Conservation (phyloP, 495 filamentous ascomycete species). For the Daldinia childiae region DNA sequence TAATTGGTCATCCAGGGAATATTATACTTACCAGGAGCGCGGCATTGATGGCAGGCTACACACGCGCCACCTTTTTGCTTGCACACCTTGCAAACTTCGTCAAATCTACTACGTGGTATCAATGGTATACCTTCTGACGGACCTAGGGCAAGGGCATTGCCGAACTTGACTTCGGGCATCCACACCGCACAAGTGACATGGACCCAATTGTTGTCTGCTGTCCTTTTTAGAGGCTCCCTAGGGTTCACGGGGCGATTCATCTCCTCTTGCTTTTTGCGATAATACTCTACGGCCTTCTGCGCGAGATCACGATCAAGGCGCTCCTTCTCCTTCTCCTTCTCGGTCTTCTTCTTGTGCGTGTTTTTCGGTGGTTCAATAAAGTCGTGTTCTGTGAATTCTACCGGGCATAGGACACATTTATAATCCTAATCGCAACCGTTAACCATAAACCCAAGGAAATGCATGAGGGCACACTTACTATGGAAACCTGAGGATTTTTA, state of each 20-base stretch:
- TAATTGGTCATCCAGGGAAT: not conserved
- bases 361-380: conserved; percentile 85
- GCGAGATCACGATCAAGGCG: conserved; percentile 82
- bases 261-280: conserved; percentile 82
- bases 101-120: conserved; percentile 73
- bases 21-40: conserved; percentile 60
- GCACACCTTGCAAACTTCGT: conserved; percentile 86
- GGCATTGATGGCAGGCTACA: conserved; percentile 83
- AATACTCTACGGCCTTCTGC: conserved; percentile 75
- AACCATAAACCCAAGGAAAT: conserved; percentile 19
- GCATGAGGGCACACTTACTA: conserved; percentile 61
- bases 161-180: conserved; percentile 92
- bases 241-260: conserved; percentile 82
- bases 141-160: conserved; percentile 79
- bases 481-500: conserved; percentile 83
- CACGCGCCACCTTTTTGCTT: conserved; percentile 76
- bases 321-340: conserved; percentile 90
- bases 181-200: conserved; percentile 93
- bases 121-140: conserved; percentile 87
- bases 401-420: conserved; percentile 90
- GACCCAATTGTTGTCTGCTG: conserved; percentile 96
- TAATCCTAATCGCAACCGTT: conserved; percentile 68
- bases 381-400: conserved; percentile 77
- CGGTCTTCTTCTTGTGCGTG: conserved; percentile 91
- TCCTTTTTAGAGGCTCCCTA: conserved; percentile 91